Conservation (phyloP, 768 basidiomycete genomes). For the Rhodotorula kratochvilovae region DNA sequence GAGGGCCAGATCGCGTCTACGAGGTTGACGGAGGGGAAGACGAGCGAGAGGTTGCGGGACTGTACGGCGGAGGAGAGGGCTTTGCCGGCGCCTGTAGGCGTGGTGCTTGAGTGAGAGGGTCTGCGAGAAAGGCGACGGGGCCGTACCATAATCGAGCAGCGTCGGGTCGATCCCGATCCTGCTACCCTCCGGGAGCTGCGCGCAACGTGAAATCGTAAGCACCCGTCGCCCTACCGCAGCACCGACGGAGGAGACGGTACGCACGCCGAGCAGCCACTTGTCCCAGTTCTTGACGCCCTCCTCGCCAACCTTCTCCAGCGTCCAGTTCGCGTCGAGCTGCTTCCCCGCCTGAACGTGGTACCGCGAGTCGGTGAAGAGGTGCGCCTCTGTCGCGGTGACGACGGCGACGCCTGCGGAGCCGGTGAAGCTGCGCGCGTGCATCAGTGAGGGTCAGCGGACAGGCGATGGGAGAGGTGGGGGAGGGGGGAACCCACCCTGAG, state of each 20-base stretch:
- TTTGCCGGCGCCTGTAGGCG: conserved; percentile 14
- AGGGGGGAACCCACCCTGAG: conserved; percentile 22
- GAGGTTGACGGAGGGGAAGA: conserved; percentile 73
- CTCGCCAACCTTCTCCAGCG: conserved; percentile 58
- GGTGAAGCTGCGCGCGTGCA: conserved; percentile 34
- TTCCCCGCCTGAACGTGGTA: conserved; percentile 39
- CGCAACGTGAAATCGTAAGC: no score
- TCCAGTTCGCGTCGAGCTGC: conserved; percentile 59
- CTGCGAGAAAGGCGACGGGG: conserved; percentile 42
- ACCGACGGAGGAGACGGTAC: neutral
- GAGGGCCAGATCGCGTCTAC: conserved; percentile 76
- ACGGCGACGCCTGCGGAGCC: conserved; percentile 41
- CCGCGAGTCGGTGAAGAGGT: conserved; percentile 42
- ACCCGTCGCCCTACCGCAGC: no score
- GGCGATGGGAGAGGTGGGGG: neutral
- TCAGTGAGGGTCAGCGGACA: neutral
- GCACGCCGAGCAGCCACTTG: conserved; percentile 58
- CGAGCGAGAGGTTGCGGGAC: conserved; percentile 58
- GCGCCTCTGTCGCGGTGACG: conserved; percentile 28
- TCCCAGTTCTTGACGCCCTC: conserved; percentile 66
- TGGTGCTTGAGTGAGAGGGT: neutral
- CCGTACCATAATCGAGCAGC: conserved; percentile 55
- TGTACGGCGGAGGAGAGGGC: conserved; percentile 63
- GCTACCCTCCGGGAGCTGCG: conserved; percentile 48
- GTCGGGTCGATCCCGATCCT: conserved; percentile 77